phyloP scores from a whole-genome alignment of 2,329 filamentous ascomycete genomes.

The Pyrenophora graminea region DNA sequence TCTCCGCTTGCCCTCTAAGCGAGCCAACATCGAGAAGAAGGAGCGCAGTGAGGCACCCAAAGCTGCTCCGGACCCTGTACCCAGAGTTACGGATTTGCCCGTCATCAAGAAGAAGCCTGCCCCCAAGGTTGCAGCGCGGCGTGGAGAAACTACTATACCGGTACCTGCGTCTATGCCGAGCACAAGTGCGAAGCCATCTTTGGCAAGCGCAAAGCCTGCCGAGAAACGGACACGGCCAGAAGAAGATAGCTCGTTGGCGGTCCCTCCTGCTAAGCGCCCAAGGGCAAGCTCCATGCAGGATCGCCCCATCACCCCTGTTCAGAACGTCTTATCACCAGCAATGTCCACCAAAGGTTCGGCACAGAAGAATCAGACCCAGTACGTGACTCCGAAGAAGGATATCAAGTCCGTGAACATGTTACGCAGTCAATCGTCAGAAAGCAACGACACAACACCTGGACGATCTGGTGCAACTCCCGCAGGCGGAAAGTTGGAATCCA shows the following conservation, averaged over 20 bases:
- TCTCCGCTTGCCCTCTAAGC: constrained; percentile 40
- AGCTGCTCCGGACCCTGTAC: constrained; percentile 21
- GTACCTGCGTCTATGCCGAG: constrained; percentile 12
- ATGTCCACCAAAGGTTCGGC: constrained; percentile 34
- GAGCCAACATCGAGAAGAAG: constrained; percentile 28
- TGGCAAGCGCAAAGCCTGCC: constrained; percentile 20
- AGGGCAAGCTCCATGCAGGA: constrained; percentile 37
- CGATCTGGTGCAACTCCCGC: constrained; percentile 39
- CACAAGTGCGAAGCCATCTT: constrained; percentile 14
- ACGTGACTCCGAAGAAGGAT: constrained; percentile 45
- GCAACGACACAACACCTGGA: constrained; percentile 42
- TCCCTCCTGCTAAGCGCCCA: constrained; percentile 40
- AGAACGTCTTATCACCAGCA: constrained; percentile 36
- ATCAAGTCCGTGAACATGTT: constrained; percentile 42
- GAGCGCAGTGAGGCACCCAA: constrained; percentile 32
- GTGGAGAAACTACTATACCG: constrained; percentile 24
- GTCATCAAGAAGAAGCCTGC: constrained; percentile 32
- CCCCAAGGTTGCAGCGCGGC: constrained; percentile 34
- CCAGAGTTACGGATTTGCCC: constrained; percentile 24
- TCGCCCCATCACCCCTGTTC: constrained; percentile 38
- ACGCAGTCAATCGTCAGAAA: constrained; percentile 41
- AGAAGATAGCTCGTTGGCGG: constrained; percentile 32
- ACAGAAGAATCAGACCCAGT: constrained; percentile 36
- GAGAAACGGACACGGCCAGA: constrained; percentile 44
- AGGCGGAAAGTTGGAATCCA: constrained; percentile 28